Evolutionary conservation across 106 monocot genomes (phyloP).

Genomic region (Vanilla planifolia): DNA sequence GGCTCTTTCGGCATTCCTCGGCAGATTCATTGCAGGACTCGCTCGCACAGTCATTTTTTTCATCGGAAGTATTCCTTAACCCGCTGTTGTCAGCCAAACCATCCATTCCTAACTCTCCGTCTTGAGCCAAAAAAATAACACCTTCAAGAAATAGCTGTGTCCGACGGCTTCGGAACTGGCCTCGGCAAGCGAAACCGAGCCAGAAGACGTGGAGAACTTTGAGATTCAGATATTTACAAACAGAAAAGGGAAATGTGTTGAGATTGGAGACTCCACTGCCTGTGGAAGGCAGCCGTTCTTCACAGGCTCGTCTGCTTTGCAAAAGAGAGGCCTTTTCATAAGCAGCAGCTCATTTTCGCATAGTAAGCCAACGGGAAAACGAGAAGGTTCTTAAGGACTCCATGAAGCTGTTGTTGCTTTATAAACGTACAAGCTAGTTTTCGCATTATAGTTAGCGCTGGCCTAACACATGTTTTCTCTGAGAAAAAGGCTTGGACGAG

Average conservation of each 20-base stretch:
- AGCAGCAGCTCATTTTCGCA: conserved; percentile 21
- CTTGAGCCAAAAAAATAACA: conserved; percentile 22
- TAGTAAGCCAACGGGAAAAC: not conserved
- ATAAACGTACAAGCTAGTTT: not conserved
- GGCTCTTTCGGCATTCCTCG: conserved; percentile 22
- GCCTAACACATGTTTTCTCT: not conserved
- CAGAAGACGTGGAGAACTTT: not conserved
- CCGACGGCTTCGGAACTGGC: conserved; percentile 1
- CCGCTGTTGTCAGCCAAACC: conserved; percentile 1
- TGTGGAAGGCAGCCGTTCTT: conserved; percentile 11
- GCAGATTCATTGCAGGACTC: conserved; percentile 38
- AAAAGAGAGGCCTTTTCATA: conserved; percentile 15
- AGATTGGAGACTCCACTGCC: not conserved
- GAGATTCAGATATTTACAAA: conserved; percentile 10
- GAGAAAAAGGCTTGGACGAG: not conserved
- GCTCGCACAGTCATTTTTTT: conserved; percentile 5
- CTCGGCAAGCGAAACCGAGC: conserved; percentile 13
- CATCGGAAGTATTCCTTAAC: not conserved
- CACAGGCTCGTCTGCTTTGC: conserved; percentile 6
- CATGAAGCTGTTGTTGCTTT: not conserved
- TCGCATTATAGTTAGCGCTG: not conserved
- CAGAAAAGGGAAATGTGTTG: not conserved
- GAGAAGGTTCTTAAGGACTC: not conserved
- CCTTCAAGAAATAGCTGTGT: conserved; percentile 4
- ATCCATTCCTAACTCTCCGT: conserved; percentile 22